These are phyloP conservation scores for Exophiala viscosa DNA, from an alignment of 2,329 filamentous ascomycete genomes.

Conservation along the genomic window DNA sequence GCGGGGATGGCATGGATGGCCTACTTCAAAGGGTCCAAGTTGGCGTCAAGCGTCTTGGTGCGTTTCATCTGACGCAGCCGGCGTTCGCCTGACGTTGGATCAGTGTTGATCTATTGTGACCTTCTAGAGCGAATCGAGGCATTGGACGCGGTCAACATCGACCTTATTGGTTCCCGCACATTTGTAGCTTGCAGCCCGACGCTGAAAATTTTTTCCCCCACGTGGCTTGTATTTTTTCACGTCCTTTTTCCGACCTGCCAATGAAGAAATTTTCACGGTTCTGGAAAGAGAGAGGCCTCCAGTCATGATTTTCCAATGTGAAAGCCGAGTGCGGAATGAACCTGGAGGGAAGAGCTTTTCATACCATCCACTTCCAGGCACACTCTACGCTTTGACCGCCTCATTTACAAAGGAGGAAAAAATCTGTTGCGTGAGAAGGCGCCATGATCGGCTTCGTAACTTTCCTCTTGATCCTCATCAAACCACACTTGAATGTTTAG, in stretches of 20 bases:
- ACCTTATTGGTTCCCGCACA: conserved; percentile 24
- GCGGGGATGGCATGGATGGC: conserved; percentile 11
- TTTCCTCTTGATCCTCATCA: conserved; percentile 7
- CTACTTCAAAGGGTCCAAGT: not conserved
- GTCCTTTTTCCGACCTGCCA: conserved; percentile 1
- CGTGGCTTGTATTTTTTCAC: conserved; percentile 9
- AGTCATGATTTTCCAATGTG: not conserved
- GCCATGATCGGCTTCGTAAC: conserved; percentile 11
- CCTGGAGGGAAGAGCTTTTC: no score
- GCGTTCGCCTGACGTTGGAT: conserved; percentile 27
- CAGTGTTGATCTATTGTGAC: conserved; percentile 23
- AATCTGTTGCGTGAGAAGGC: conserved; percentile 4
- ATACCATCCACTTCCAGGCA: not conserved
- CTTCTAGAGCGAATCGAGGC: conserved; percentile 15
- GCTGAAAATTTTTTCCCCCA: conserved; percentile 24
- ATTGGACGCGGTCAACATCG: conserved; percentile 8
- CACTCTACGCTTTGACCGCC: not conserved
- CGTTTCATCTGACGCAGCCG: conserved; percentile 23
- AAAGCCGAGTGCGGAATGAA: no score
- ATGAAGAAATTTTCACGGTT: conserved; percentile 7
- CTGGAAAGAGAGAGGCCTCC: not conserved
- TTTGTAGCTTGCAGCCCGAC: conserved; percentile 5
- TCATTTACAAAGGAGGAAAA: not conserved
- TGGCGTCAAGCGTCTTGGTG: conserved; percentile 2
- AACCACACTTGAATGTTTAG: not conserved